Evolutionary conservation across 2,329 filamentous ascomycete genomes (phyloP), one percentile per base, ranked within the genome.

Genomic region (Dothistroma septosporum): DNA sequence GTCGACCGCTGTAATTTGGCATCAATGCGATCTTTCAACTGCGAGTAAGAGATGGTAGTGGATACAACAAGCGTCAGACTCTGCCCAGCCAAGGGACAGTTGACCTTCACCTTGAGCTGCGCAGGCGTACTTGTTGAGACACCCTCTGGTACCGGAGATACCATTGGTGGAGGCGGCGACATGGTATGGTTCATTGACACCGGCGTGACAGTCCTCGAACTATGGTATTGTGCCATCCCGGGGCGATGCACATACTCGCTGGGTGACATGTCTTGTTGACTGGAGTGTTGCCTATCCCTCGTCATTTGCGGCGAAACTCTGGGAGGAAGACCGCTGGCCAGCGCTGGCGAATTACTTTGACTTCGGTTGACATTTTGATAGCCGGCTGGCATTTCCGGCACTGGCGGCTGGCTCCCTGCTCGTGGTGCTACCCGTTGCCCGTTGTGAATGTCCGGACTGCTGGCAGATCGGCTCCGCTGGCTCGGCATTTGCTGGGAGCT

Each of bases 101-200:
- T 93, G 60, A 99, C 92, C 74, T 95, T 96, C 55, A 97, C 92
- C 77, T 97, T 97, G 55, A 99, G 83, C 72, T 97, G 94, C n/a
- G 69, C 65, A n/a, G 65, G 65, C 35, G 65, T 64, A 8, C 10
- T n/a, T 12, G 31, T 53, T 19, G 50, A 35, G n/a, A 35, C 16
- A n/a, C 31, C 31, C 21, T 90, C 92, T 72, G 74, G 67, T 16
- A 67, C 57, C 19, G 63, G 63, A 21, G 59, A 47, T 24, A 61
- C 57, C 12, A 57, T 55, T 21, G 52, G 55, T n/a, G 64, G 64
- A 35, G 64, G 59, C 2, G 64, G 57, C 8, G 53, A 55, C 24
- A 60, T 52, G 16, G 52, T 52, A 12, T 58, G 59, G 22, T 70
- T 58, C 61, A 73, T 67, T 46, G 76, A 61, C 60, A 76, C 75